These are phyloP conservation scores for Zychaea mexicana DNA, from an alignment of 371 early-diverging fungal species.

Conservation along the genomic window DNA sequence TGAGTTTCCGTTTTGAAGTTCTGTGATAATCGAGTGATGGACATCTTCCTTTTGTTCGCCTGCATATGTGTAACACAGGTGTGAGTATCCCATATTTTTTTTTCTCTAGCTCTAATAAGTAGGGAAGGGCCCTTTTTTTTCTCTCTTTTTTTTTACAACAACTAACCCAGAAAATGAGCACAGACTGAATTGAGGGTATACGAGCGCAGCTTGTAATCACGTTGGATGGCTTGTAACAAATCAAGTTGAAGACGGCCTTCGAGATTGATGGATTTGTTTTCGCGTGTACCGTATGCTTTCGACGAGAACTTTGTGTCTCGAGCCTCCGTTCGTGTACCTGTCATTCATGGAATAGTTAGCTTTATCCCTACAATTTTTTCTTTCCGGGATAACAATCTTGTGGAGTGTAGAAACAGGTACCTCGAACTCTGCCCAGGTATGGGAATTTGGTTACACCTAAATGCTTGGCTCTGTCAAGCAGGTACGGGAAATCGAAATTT, in stretches of 20 bases:
- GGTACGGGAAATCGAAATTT: conserved; percentile 99
- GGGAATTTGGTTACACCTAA: conserved; percentile 81
- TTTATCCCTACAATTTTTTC: background rate
- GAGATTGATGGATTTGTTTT: conserved; percentile 85
- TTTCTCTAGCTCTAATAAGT: no score
- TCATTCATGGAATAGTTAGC: no score
- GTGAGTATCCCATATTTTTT: no score
- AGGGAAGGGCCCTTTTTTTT: no score
- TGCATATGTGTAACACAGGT: conserved; percentile 18
- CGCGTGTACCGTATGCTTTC: conserved; percentile 94
- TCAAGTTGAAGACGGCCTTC: conserved; percentile 98
- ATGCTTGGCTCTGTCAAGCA: conserved; percentile 91
- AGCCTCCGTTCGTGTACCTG: conserved; percentile 66
- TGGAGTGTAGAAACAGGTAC: conserved; percentile 15
- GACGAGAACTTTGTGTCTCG: conserved; percentile 89
- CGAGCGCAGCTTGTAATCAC: conserved; percentile 97
- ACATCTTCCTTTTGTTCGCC: conserved; percentile 99
- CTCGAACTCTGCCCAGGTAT: conserved; percentile 84
- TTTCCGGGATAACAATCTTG: background rate
- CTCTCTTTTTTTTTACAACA: background rate
- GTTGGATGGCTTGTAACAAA: conserved; percentile 94
- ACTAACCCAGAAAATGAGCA: conserved; percentile 89
- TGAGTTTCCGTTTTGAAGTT: conserved; percentile 92
- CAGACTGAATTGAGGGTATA: conserved; percentile 98
- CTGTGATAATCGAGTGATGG: conserved; percentile 97